Base-by-base conservation (phyloP, 2,329 filamentous ascomycete genomes). In the Aspergillus bombycis region DNA sequence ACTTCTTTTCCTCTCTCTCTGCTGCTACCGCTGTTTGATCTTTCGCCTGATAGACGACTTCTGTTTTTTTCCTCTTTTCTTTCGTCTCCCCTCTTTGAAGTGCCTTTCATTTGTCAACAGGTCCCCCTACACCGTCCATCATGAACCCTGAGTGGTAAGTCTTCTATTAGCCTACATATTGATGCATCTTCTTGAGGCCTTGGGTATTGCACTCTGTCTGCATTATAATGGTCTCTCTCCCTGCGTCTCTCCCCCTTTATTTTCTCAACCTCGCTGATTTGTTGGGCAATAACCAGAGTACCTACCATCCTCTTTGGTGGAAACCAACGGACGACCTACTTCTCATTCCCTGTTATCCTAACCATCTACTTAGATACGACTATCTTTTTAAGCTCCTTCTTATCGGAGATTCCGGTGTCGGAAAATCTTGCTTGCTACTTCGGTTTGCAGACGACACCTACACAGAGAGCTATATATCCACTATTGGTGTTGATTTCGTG, bases 351-450 rank as follows among this genome's bases (percentile, higher is more conserved):
- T 68, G 61, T 58, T 63, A 59, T 64, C 57, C 71, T 77, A 69
- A 75, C 70, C 56, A 61, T 46, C 16, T 59, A 66, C 62, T 65
- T 78, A 98, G 95, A 95, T 99, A 99, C 91, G 95, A 99, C 82
- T 99, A 99, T 83, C 93, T 99, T 78, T 99, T 99, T 90, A 99
- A 99, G 90, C 93, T 99, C 72, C 92, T 99, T 83, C 94, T 99
- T 86, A 99, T 99, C 89, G 95, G 95, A 83, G 95, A 99, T 82
- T 99, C 95, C 81, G 95, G 95, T 89, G 95, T 99, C 78, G 95
- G 95, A 91, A 99, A 99, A 91, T 99, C 95, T 78, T 99, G 95
- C 84, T 82, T 99, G 84, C 87, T 99, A 73, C 87, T 99, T 79
- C 93, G 95, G 85, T 99, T 99, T 79, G 95, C 95, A 78, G 95